Base-by-base conservation (phyloP, 192 early-diverging fungal species). In the Diversispora epigaea region DNA sequence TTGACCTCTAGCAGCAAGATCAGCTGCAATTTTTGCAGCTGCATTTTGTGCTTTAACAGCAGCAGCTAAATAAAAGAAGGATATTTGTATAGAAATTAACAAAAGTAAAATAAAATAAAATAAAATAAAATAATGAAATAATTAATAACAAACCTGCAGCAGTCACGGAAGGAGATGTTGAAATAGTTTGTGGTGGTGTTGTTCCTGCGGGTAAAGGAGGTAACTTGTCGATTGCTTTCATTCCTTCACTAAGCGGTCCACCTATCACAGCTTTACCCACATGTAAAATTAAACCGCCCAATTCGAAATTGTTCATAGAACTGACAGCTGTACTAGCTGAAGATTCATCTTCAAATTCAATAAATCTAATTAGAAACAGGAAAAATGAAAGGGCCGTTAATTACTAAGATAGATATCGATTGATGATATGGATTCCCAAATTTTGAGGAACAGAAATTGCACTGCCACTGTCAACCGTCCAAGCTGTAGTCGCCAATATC, bases 241-340 rank as follows among this genome's bases (percentile, higher is more conserved):
- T 94, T 39, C 94, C 94, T 8, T 87, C 85, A 21, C 89, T 88
- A 69, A 96, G 78, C 61, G 90, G 86, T 1, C 93, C 93, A 41
- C 93, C 93, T 25, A 95, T 84, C 9, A 95, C 87, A 32, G 91
- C 86, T 57, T 84, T 81, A 44, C 85, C 71, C 19, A 93, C 90
- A 43, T 89, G 87, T 73, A 96, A 84, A 17, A 82, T 80, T 78
- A 89, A 69, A 56, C 91, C 92, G 8, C 91, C 89, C 63, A 96
- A 79, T 76, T 89, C 89, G 70, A 96, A 92, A 47, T 88, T 86
- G 77, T 93, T 93, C 90, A 93, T 91, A 11, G 89, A 84, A 22
- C 75, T 68, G 3, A 88, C 86, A 1, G 93, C 87, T 54, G 86
- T 85, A 57, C 83, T 83, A 6, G 93, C 90, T 8, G 86, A 79